These are phyloP conservation scores for Phytophthora chlamydospora DNA, from an alignment of 352 stramenopile genomes.

Conservation along the genomic window DNA sequence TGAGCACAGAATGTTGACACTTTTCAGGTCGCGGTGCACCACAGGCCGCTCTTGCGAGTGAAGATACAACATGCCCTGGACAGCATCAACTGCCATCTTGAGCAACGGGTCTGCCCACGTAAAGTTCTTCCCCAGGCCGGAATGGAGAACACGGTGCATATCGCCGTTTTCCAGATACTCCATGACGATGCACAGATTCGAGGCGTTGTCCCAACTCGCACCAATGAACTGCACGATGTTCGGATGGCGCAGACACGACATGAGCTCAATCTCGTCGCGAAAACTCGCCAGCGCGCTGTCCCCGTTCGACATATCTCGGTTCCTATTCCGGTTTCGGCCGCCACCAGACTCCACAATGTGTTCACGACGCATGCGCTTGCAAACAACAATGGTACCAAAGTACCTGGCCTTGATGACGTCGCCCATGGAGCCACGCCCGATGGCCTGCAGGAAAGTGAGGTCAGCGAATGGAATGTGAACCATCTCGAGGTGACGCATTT, in stretches of 20 bases:
- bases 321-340: constrained; percentile 23
- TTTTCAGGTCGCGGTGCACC: constrained; percentile 89
- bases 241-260: constrained; percentile 84
- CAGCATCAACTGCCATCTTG: constrained; percentile 87
- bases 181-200: constrained; percentile 91
- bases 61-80: constrained; percentile 89
- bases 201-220: constrained; percentile 89
- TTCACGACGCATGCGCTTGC: constrained; percentile 88
- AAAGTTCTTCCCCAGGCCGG: constrained; percentile 77
- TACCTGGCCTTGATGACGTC: constrained; percentile 91
- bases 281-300: constrained; percentile 71
- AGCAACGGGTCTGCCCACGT: constrained; percentile 86
- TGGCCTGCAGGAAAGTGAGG: constrained; percentile 81
- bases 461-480: constrained; percentile 87
- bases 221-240: constrained; percentile 92
- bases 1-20: constrained; percentile 89
- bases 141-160: constrained; percentile 88
- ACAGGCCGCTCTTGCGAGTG: constrained; percentile 86
- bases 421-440: constrained; percentile 80
- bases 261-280: constrained; percentile 87
- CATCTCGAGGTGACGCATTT: constrained; percentile 80
- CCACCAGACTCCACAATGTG: constrained; percentile 61
- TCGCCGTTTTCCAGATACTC: constrained; percentile 91
- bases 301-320: constrained; percentile 22
- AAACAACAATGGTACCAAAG: constrained; percentile 88